Base-by-base conservation (phyloP, 148 eudicot species). In the Chenopodium formosanum region DNA sequence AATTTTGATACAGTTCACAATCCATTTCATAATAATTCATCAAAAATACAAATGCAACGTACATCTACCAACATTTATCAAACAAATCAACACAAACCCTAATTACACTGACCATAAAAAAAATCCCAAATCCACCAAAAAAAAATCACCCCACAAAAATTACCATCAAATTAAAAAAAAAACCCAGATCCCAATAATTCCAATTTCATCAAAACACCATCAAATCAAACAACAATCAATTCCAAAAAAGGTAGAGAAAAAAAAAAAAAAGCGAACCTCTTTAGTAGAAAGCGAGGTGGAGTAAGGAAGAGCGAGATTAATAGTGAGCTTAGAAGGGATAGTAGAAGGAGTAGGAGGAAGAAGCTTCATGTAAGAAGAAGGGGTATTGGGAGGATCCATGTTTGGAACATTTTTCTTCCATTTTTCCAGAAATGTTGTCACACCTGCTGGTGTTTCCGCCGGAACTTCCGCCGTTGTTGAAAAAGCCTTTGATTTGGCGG, bases 361-460 rank as follows among this genome's bases (percentile, higher is more conserved):
- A 62, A 86, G 82, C 44, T 86, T 83, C 88, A 86, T 86, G 74
- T 80, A 86, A 5, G 86, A 44, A 34, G 86, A 84, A 23, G 88
- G 86, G 12, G 88, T 86, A 12, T 81, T 75, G 19, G 88, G 88
- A 8, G 86, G 84, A 4, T 86, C 88, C 0, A 86, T 48, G 74
- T 83, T 86, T 31, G 88, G 84, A 19, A 84, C 56, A 75, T 70
- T 37, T 32, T 86, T 84, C 86, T 81, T 84, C 88, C 88, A 86
- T 81, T 71, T 37, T 7, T 86, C 86, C 1, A 48, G 27, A n/a
- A 86, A 86, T 68, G 83, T 46, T 19, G 53, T 9, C 47, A 72
- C 86, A 0, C 64, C 76, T 1, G 53, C 53, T 17, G 83, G 72
- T 12, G 79, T 40, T 7, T 40, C 44, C 44, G 83, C 85, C 12